Evolutionary conservation across 495 filamentous ascomycete genomes (phyloP), one percentile per base, ranked within the genome.

Genomic region (Aspergillus panamensis): DNA sequence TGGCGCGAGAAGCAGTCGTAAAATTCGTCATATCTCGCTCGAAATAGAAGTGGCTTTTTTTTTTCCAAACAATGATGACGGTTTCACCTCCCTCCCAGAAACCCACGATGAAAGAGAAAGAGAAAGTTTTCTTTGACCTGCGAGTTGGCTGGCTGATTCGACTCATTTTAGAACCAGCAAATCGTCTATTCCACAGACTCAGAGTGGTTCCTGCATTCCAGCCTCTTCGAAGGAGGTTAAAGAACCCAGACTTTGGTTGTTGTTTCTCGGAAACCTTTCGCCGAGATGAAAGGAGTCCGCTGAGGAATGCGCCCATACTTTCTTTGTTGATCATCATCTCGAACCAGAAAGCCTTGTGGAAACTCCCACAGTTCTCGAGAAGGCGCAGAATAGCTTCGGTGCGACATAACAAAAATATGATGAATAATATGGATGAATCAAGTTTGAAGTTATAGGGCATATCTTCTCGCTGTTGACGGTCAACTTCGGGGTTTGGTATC

Each of bases 251-350:
- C 42, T 9, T 16, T 6, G 12, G 14, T 25, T 12, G n/a, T 40
- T 37, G 12, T 35, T 30, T 21, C 7, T 13, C 50, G 20, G 50
- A 35, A 35, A 39, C 9, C 17, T 32, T 20, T 30, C 21, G 33
- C 43, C 40, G 25, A 31, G 33, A 57, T 47, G 29, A 39, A 20
- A 32, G 50, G 51, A 58, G 61, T 64, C 48, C 44, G n/a, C 59
- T 62, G 54, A 60, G 52, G 65, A 67, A 67, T 67, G 65, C 21
- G 54, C 44, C 29, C 30, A 45, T 57, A 17, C 55, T 51, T 49
- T 63, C 42, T 51, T 57, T 57, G 57, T 53, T 60, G 61, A 56
- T 53, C 49, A 30, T 37, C 51, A 53, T 31, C 21, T 47, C 30
- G 29, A 45, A 25, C 25, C 8, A 35, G 17, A 16, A n/a, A 14